These are phyloP conservation scores for Chamaecrista fasciculata DNA, from an alignment of 306 rosid species.

Conservation along the genomic window DNA sequence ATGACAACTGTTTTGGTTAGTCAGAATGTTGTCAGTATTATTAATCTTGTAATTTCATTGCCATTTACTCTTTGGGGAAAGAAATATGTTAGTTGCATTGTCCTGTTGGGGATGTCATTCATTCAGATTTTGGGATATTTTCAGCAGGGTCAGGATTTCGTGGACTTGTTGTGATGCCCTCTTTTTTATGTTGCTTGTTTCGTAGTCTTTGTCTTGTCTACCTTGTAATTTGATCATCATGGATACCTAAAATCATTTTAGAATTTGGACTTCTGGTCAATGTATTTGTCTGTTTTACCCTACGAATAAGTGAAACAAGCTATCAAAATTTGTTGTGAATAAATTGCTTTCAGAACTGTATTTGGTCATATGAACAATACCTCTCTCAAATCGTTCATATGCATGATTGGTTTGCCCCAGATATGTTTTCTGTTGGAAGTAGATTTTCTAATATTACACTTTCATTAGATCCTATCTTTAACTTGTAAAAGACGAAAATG, in stretches of 20 bases:
- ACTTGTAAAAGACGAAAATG: too few relatives aligned
- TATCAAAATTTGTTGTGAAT: not conserved
- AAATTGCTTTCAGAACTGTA: not conserved
- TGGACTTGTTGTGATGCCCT: constrained; percentile 24
- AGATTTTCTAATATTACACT: too few relatives aligned
- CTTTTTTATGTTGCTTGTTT: constrained; percentile 38
- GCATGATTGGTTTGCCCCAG: too few relatives aligned
- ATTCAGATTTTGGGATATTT: constrained; percentile 20
- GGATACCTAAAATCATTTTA: constrained; percentile 30
- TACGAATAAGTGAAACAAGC: constrained; percentile 35
- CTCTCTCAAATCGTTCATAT: too few relatives aligned
- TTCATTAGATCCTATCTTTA: too few relatives aligned
- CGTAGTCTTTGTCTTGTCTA: constrained; percentile 31
- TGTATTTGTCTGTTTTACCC: constrained; percentile 37
- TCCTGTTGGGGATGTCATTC: constrained; percentile 34
- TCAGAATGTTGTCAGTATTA: constrained; percentile 38
- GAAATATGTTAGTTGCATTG: constrained; percentile 27
- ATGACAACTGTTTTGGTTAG: constrained; percentile 35
- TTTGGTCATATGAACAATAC: not conserved
- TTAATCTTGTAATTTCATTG: constrained; percentile 48
- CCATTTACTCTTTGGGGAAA: constrained; percentile 30
- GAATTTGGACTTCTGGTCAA: constrained; percentile 26
- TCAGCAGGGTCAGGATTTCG: constrained; percentile 29
- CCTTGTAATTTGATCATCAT: constrained; percentile 34
- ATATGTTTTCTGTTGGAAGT: too few relatives aligned